phyloP scores from a whole-genome alignment of 2,329 filamentous ascomycete genomes.

The Penicillium brevicompactum region DNA sequence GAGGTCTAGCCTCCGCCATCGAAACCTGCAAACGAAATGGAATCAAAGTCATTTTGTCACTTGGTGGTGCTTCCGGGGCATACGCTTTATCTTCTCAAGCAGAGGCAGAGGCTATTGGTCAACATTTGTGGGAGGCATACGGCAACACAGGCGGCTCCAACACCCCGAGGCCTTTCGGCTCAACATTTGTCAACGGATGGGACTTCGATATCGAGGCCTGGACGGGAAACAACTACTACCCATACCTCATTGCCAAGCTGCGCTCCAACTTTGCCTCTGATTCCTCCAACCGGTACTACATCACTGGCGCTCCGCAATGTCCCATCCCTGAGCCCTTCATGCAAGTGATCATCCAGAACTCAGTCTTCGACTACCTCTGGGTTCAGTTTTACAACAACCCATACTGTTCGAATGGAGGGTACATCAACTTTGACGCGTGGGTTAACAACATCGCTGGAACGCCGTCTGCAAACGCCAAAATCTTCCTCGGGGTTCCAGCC shows the following conservation, averaged over 20 bases:
- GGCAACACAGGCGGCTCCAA: conserved; percentile 45
- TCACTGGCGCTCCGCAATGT: conserved; percentile 54
- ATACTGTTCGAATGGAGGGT: conserved; percentile 26
- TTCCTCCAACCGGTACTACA: conserved; percentile 43
- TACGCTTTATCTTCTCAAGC: conserved; percentile 37
- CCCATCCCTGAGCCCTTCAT: conserved; percentile 50
- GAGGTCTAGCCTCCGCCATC: conserved; percentile 45
- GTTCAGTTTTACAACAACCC: conserved; percentile 51
- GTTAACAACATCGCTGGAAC: conserved; percentile 18
- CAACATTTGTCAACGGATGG: conserved; percentile 52
- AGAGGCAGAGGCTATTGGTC: conserved; percentile 45
- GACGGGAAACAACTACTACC: conserved; percentile 40
- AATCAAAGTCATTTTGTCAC: conserved; percentile 50
- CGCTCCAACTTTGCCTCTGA: conserved; percentile 39
- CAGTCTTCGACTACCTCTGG: conserved; percentile 49
- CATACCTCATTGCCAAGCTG: conserved; percentile 24
- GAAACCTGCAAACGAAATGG: conserved; percentile 46
- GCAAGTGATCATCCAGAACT: conserved; percentile 39
- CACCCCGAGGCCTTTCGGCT: conserved; percentile 30
- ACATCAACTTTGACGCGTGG: conserved; percentile 29
- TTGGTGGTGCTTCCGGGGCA: conserved; percentile 46
- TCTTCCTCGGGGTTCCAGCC: conserved; percentile 26
- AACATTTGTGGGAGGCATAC: conserved; percentile 48
- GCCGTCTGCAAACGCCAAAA: conserved; percentile 23
- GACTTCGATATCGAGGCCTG: conserved; percentile 54